phyloP scores from a whole-genome alignment of 2,329 filamentous ascomycete species.

The Dothistroma pini region DNA sequence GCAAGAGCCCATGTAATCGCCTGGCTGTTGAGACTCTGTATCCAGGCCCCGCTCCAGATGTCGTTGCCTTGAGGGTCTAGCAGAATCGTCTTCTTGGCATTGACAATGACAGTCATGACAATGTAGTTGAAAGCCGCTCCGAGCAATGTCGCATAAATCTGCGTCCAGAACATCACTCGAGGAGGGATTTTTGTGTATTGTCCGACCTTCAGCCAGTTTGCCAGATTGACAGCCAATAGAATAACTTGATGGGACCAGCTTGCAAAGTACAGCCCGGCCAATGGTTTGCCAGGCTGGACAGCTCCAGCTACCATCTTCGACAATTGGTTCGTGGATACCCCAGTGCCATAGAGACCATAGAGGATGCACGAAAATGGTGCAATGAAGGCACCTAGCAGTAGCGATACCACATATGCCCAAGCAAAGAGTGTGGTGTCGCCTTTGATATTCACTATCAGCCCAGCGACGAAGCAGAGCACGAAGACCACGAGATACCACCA shows the following conservation, averaged over 20 bases:
- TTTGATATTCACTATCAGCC: conserved; percentile 28
- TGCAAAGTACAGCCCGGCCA: conserved; percentile 34
- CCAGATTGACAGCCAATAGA: conserved; percentile 29
- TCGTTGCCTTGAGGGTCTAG: conserved; percentile 42
- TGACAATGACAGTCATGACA: conserved; percentile 45
- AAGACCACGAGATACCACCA: conserved; percentile 33
- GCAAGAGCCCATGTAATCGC: conserved; percentile 37
- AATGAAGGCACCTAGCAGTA: conserved; percentile 13
- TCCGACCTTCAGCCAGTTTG: conserved; percentile 36
- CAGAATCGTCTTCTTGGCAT: conserved; percentile 43
- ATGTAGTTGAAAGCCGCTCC: conserved; percentile 46
- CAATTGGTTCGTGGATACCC: conserved; percentile 55
- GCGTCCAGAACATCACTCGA: conserved; percentile 45
- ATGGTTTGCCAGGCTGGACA: conserved; percentile 40
- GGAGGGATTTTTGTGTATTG: conserved; percentile 40
- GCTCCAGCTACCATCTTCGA: conserved; percentile 51
- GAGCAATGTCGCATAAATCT: conserved; percentile 42
- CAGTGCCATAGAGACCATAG: conserved; percentile 40
- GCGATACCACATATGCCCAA: conserved; percentile 34
- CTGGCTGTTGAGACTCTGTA: conserved; percentile 47
- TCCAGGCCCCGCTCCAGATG: conserved; percentile 49
- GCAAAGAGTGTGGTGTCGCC: conserved; percentile 31
- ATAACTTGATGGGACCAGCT: conserved; percentile 33
- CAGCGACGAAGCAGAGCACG: conserved; percentile 29
- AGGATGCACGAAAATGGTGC: conserved; percentile 13